Percentiles rank a stretch among this genome's conserved stretches.
These are phyloP conservation scores for Suillus subalutaceus DNA, from an alignment of 768 basidiomycete species.

Conservation along the genomic window DNA sequence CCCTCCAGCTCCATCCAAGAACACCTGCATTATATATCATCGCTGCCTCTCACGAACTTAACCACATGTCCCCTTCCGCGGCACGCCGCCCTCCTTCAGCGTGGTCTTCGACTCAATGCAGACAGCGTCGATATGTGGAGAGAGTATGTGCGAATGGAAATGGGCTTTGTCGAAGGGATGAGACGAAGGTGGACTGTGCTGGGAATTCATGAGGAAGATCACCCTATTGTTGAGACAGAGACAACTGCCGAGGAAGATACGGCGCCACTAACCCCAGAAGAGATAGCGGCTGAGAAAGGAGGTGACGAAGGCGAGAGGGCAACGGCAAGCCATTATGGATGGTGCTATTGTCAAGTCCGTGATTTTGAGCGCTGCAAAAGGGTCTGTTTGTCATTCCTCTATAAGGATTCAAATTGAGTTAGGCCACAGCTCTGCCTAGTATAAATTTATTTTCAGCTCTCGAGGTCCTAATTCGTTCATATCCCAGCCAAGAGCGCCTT, in stretches of 20 bases:
- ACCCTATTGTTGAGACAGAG: constrained; percentile 18
- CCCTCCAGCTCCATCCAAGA: constrained; percentile 85
- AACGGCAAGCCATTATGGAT: constrained; percentile 66
- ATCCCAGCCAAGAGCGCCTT: constrained; percentile 44
- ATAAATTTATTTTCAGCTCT: constrained; percentile 45
- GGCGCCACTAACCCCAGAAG: constrained; percentile 22
- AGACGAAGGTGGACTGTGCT: constrained; percentile 79
- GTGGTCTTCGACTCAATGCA: constrained; percentile 79
- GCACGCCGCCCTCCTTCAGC: constrained; percentile 83
- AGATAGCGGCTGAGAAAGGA: constrained; percentile 37
- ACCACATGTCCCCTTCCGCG: constrained; percentile 70
- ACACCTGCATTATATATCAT: constrained; percentile 79
- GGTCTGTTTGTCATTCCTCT: constrained; percentile 42
- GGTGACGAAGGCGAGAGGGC: constrained; percentile 56
- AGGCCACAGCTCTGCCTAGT: constrained; percentile 37
- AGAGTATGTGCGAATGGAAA: constrained; percentile 90
- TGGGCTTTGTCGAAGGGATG: constrained; percentile 81
- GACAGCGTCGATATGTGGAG: constrained; percentile 80
- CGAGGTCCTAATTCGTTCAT: constrained; percentile 43
- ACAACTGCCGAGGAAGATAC: constrained; percentile 18
- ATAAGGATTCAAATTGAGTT: constrained; percentile 13
- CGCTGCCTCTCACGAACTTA: constrained; percentile 82
- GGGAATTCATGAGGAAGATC: constrained; percentile 53
- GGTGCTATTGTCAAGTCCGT: constrained; percentile 82
- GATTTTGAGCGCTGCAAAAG: constrained; percentile 74